phyloP scores from a whole-genome alignment of 1,139 yeast species.

The Hyphopichia burtonii region DNA sequence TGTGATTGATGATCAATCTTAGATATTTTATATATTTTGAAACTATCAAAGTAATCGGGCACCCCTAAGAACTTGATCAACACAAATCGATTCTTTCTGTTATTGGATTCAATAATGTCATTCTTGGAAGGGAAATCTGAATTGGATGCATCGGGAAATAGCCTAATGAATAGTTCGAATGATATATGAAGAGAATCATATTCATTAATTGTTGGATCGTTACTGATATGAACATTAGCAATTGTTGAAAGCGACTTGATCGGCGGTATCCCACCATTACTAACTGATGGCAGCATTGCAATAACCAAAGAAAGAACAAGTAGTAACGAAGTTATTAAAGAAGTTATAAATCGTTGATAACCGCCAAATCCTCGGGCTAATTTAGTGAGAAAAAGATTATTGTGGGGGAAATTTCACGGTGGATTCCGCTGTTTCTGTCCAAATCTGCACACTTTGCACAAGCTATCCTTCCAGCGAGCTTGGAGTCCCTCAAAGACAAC shows the following conservation, averaged over 20 bases:
- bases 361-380: neutral
- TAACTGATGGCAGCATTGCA: neutral
- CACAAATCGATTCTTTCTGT: slow-evolving; percentile 19
- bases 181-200: slow-evolving; percentile 35
- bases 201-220: slow-evolving; percentile 26
- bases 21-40: slow-evolving; percentile 36
- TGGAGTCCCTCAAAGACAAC: no score
- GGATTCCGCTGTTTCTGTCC: no score
- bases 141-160: slow-evolving; percentile 26
- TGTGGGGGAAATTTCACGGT: neutral
- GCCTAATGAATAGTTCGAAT: slow-evolving; percentile 29
- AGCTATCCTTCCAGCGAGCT: no score
- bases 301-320: neutral
- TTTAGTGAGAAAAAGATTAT: neutral
- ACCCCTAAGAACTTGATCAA: slow-evolving; percentile 44
- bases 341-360: neutral
- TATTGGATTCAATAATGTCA: slow-evolving; percentile 7
- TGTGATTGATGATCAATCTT: slow-evolving; percentile 22
- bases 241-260: slow-evolving; percentile 19
- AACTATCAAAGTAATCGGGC: slow-evolving; percentile 39
- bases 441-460: no score
- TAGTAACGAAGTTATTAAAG: neutral
- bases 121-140: slow-evolving; percentile 1
- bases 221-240: slow-evolving; percentile 31
- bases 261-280: neutral